Conservation (phyloP, 148 eudicot species). For the Cornus suecica region DNA sequence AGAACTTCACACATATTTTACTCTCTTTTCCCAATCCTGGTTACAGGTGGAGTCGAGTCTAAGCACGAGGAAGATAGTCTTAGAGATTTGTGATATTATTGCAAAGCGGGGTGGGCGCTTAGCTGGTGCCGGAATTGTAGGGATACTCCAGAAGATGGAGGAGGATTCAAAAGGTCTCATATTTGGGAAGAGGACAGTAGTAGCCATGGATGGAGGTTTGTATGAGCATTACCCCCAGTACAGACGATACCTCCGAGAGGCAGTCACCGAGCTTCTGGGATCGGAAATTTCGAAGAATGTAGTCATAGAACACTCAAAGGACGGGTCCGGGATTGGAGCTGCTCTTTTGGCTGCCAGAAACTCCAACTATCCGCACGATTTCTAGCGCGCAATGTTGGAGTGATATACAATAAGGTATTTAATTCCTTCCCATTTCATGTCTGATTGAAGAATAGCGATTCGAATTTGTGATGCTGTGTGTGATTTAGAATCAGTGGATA, state of each 20-base stretch:
- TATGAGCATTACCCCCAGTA: slow-evolving; percentile 71
- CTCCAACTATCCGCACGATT: slow-evolving; percentile 42
- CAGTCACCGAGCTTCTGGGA: slow-evolving; percentile 64
- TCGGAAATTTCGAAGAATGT: slow-evolving; percentile 39
- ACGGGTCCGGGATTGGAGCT: slow-evolving; percentile 87
- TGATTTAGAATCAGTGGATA: neutral
- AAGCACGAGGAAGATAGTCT: slow-evolving; percentile 39
- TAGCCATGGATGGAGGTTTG: slow-evolving; percentile 88
- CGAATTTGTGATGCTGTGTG: neutral
- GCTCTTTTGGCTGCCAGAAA: slow-evolving; percentile 81
- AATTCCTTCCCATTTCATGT: neutral
- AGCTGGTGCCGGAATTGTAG: slow-evolving; percentile 79
- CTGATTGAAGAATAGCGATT: neutral
- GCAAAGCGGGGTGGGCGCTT: slow-evolving; percentile 67
- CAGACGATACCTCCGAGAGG: slow-evolving; percentile 54
- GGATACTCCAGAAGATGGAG: slow-evolving; percentile 69
- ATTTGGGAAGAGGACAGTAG: slow-evolving; percentile 60
- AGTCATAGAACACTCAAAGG: slow-evolving; percentile 65
- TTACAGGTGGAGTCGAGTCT: slow-evolving; percentile 48
- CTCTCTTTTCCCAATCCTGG: neutral
- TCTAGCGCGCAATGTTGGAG: neutral
- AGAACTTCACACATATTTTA: neutral
- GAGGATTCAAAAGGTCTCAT: slow-evolving; percentile 47
- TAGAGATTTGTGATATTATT: slow-evolving; percentile 66
- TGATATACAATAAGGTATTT: neutral